These are phyloP conservation scores for Cordyceps cateniannulata DNA, from an alignment of 2,329 filamentous ascomycete species.

Conservation along the genomic window DNA sequence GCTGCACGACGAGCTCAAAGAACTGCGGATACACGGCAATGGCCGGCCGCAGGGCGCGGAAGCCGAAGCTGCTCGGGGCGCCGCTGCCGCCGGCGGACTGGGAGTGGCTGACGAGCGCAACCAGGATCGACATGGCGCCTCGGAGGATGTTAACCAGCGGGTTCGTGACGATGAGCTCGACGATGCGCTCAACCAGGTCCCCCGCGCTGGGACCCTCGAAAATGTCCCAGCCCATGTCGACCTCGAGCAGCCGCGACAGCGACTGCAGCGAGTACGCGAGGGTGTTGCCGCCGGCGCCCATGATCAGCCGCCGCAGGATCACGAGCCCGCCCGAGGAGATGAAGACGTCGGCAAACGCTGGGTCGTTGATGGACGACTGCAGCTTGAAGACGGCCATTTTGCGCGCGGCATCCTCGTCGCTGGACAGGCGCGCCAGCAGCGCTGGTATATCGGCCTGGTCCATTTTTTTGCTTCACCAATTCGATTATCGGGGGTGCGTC, in stretches of 20 bases:
- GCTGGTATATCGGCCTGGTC: slow-evolving; percentile 62
- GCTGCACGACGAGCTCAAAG: slow-evolving; percentile 85
- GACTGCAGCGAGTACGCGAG: slow-evolving; percentile 92
- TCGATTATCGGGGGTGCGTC: neutral
- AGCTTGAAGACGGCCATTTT: slow-evolving; percentile 99
- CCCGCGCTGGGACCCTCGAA: slow-evolving; percentile 58
- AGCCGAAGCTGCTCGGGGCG: slow-evolving; percentile 66
- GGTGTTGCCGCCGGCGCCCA: slow-evolving; percentile 85
- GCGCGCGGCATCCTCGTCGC: slow-evolving; percentile 79
- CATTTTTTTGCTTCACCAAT: slow-evolving; percentile 37
- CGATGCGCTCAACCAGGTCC: slow-evolving; percentile 68
- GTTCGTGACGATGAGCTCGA: slow-evolving; percentile 89
- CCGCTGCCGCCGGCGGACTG: slow-evolving; percentile 43
- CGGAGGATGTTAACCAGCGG: slow-evolving; percentile 95
- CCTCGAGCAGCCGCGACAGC: slow-evolving; percentile 78
- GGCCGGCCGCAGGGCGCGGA: slow-evolving; percentile 84
- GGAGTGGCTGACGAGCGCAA: slow-evolving; percentile 85
- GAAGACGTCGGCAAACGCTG: slow-evolving; percentile 93
- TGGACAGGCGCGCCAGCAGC: slow-evolving; percentile 56
- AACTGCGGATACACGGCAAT: slow-evolving; percentile 90
- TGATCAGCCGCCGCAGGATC: slow-evolving; percentile 73
- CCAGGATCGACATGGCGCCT: slow-evolving; percentile 93
- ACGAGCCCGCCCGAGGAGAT: slow-evolving; percentile 81
- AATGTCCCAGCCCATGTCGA: slow-evolving; percentile 96
- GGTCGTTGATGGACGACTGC: slow-evolving; percentile 90